Evolutionary conservation across 345 rosid species (phyloP).

Genomic region (Durio zibethinus): DNA sequence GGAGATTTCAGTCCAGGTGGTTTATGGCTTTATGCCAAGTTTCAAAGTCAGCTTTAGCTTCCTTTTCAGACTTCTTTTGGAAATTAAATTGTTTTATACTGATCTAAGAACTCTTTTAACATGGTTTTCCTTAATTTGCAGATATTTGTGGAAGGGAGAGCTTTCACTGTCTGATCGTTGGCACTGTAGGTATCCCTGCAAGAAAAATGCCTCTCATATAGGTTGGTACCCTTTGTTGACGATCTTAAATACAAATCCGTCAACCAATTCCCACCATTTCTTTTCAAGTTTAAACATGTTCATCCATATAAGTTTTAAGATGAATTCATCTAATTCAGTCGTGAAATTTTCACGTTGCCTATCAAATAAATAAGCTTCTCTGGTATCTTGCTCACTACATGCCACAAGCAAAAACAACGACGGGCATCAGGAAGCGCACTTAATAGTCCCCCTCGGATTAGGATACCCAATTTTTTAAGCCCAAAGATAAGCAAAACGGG

Average conservation of each 20-base stretch:
- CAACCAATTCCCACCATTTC: slow-evolving; percentile 54
- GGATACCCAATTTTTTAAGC: not conserved
- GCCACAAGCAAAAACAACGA: slow-evolving; percentile 56
- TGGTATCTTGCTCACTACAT: slow-evolving; percentile 51
- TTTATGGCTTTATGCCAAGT: slow-evolving; percentile 54
- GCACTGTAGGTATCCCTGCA: slow-evolving; percentile 52
- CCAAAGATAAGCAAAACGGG: not conserved
- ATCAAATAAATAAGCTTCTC: slow-evolving; percentile 51
- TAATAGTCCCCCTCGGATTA: no score
- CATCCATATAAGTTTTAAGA: slow-evolving; percentile 37
- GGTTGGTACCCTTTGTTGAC: slow-evolving; percentile 51
- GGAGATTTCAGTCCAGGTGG: slow-evolving; percentile 67
- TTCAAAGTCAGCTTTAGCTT: slow-evolving; percentile 58
- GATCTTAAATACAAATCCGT: slow-evolving; percentile 40
- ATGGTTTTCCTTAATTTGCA: slow-evolving; percentile 59
- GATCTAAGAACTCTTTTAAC: slow-evolving; percentile 50
- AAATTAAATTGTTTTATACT: slow-evolving; percentile 45
- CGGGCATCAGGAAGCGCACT: slow-evolving; percentile 47
- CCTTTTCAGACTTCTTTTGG: slow-evolving; percentile 51
- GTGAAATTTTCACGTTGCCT: slow-evolving; percentile 42
- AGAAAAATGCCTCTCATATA: slow-evolving; percentile 47
- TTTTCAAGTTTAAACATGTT: slow-evolving; percentile 55
- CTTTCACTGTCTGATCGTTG: slow-evolving; percentile 39
- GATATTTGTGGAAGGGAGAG: slow-evolving; percentile 42
- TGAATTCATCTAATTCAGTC: slow-evolving; percentile 44